Base-by-base conservation (phyloP, 2,329 filamentous ascomycete genomes). In the Aspergillus aculeatinus region DNA sequence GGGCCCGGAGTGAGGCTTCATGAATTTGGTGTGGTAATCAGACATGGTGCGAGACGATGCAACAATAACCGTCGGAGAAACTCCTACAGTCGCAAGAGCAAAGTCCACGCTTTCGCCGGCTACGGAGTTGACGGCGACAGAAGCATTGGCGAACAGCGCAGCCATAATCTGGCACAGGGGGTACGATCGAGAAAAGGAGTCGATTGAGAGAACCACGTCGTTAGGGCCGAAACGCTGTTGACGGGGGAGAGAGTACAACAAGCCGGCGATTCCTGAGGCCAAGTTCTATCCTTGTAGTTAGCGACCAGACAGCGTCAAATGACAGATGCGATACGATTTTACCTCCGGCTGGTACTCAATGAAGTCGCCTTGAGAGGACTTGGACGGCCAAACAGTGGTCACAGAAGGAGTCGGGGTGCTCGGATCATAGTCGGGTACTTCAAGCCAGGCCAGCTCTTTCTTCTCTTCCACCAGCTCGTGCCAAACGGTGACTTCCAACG, bases 401-500 rank as follows among this genome's bases (percentile, higher is more conserved):
- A 87, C 62, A 21, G 79, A 78, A 12, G 79, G 80, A 2, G 81
- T 75, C 29, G 76, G 77, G 1, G 73, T 70, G 42, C 83, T 84
- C 25, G 82, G 83, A 47, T 87, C 84, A 54, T 85, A 77, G 10
- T 83, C 77, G 1, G 91, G 91, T 12, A 96, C 81, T 21, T 91
- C 85, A 7, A 79, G 79, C 48, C 83, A 85, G 42, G 84, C 82
- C 57, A 79, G 80, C 29, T 80, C 77, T 19, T 87, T 85, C 65
- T 83, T 82, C 63, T 95, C 90, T 65, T 89, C 86, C 27, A 97
- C 80, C 56, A 98, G 84, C 61, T 97, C 91, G 70, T 96, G 91
- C 93, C 94, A 99, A 14, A 94, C 95, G n/a, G 88, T 85, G 16
- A 97, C 90, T 58, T 90, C 90, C 62, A 96, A 82, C 63, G 83